Evolutionary conservation across 1,284 basidiomycete genomes (phyloP).

Genomic region (Naganishia cerealis): DNA sequence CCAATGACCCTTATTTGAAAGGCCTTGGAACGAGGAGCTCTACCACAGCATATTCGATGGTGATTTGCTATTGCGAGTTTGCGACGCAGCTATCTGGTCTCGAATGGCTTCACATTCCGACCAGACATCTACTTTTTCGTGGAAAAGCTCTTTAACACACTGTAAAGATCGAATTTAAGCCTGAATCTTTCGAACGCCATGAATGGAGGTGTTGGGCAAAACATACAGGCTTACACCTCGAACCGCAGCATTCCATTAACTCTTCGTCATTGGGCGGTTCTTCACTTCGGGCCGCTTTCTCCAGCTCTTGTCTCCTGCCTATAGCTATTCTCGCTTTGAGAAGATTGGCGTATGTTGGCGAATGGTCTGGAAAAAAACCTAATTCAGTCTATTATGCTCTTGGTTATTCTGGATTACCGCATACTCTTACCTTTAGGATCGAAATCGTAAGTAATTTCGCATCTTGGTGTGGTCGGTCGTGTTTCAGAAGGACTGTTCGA

Average conservation of each 20-base stretch:
- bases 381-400: neutral
- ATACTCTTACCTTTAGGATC: constrained; percentile 23
- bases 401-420: neutral
- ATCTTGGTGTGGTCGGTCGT: constrained; percentile 8
- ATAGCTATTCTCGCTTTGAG: constrained; percentile 16
- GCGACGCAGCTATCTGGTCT: constrained; percentile 10
- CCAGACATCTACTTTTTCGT: constrained; percentile 29
- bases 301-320: constrained; percentile 27
- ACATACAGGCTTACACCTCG: constrained; percentile 24
- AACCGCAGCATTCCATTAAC: constrained; percentile 25
- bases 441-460: constrained; percentile 23
- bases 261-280: constrained; percentile 24
- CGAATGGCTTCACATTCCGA: constrained; percentile 24
- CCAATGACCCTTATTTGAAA: too few relatives aligned
- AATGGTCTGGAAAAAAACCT: constrained; percentile 4
- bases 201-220: neutral
- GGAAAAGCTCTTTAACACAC: constrained; percentile 25
- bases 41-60: neutral
- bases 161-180: neutral
- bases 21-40: neutral
- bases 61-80: neutral
- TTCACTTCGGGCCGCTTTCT: constrained; percentile 15
- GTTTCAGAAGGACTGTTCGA: neutral
- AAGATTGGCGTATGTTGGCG: constrained; percentile 18
- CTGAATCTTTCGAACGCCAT: neutral